Percentiles rank a stretch among this genome's conserved stretches.
These are phyloP conservation scores for Paxillus involutus DNA, from an alignment of 768 basidiomycete genomes.

Conservation along the genomic window DNA sequence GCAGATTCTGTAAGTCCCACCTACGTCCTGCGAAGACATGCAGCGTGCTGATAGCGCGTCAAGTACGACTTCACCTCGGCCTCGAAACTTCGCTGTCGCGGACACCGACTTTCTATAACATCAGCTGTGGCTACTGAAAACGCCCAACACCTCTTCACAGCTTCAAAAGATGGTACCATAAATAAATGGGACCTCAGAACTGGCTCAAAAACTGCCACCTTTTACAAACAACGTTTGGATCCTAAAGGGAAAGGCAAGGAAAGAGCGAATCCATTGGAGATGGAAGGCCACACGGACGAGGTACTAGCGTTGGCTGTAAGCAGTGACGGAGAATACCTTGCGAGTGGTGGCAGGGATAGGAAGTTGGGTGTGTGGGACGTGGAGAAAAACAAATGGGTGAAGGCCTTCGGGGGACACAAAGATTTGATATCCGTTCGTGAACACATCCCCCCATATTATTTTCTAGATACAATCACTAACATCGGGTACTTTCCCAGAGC, in stretches of 20 bases:
- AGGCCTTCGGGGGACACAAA: slow-evolving; percentile 77
- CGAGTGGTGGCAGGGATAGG: slow-evolving; percentile 84
- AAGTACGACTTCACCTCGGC: slow-evolving; percentile 56
- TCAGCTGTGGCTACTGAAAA: slow-evolving; percentile 77
- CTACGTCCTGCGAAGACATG: not conserved
- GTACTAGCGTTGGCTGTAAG: slow-evolving; percentile 83
- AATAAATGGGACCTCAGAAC: slow-evolving; percentile 78
- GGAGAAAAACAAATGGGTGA: slow-evolving; percentile 72
- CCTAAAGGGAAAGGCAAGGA: slow-evolving; percentile 57
- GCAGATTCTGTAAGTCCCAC: slow-evolving; percentile 60
- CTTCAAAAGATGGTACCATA: slow-evolving; percentile 90
- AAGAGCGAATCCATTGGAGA: slow-evolving; percentile 45
- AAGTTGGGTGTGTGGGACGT: slow-evolving; percentile 86
- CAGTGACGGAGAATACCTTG: slow-evolving; percentile 80
- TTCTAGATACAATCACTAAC: slow-evolving; percentile 25
- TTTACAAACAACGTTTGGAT: slow-evolving; percentile 57
- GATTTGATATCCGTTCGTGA: slow-evolving; percentile 65
- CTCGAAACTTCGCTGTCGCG: slow-evolving; percentile 58
- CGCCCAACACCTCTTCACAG: slow-evolving; percentile 74
- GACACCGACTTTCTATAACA: slow-evolving; percentile 80
- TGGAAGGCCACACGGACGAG: slow-evolving; percentile 84
- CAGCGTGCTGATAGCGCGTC: not conserved
- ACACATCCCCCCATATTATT: slow-evolving; percentile 31
- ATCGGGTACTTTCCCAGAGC: slow-evolving; percentile 38
- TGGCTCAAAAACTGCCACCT: slow-evolving; percentile 57